A percentile compares a stretch with the other conserved stretches of the same genome.
These are phyloP conservation scores for Trifolium subterraneum DNA, from an alignment of 306 rosid genomes.

Conservation along the genomic window DNA sequence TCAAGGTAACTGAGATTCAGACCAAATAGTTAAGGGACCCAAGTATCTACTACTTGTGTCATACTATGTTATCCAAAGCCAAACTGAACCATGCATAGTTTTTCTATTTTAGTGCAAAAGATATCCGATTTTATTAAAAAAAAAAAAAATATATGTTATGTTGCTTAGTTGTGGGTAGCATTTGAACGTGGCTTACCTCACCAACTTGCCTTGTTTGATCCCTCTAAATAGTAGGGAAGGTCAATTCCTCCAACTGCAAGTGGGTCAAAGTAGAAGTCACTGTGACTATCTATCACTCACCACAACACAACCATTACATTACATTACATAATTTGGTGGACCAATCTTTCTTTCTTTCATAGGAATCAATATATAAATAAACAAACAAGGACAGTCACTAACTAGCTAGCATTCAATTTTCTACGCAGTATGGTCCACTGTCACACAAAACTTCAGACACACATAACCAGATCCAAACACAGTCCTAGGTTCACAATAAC, in stretches of 20 bases:
- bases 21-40: no score
- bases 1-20: no score
- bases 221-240: conserved; percentile 66
- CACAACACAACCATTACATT: conserved; percentile 59
- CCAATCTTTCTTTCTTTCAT: conserved; percentile 52
- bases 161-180: background rate
- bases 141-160: no score
- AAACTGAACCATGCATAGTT: no score
- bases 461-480: conserved; percentile 44
- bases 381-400: conserved; percentile 54
- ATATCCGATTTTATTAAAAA: no score
- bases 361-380: conserved; percentile 38
- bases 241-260: conserved; percentile 78
- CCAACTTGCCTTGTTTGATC: conserved; percentile 58
- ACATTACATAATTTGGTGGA: conserved; percentile 55
- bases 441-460: conserved; percentile 48
- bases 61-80: no score
- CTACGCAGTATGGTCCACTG: conserved; percentile 54
- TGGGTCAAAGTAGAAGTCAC: conserved; percentile 72
- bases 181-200: conserved; percentile 61
- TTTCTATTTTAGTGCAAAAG: no score
- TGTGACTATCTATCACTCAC: conserved; percentile 41
- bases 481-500: conserved; percentile 39
- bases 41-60: no score
- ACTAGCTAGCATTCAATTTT: conserved; percentile 47